Base-by-base conservation (phyloP, 2,329 filamentous ascomycete species). In the Arthrobotrys sphaeroides region DNA sequence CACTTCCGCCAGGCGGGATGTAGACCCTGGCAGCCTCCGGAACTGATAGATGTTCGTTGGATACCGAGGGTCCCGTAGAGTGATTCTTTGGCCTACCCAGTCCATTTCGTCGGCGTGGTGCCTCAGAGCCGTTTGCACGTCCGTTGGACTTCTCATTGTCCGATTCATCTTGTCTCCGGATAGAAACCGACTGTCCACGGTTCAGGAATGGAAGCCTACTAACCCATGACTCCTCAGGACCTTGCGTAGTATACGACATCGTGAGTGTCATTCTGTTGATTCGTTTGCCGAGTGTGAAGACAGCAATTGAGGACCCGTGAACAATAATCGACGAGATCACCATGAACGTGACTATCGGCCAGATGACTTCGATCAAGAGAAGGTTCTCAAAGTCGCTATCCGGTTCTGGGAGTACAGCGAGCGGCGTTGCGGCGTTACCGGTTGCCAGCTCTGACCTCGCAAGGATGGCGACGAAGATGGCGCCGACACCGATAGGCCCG, bases 141-240 rank as follows among this genome's bases (percentile, higher is more conserved):
- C 95, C 95, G 76, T 95, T 95, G 2, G 91, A 90, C 78, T 88
- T 87, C 76, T 89, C 88, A 31, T 85, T 82, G 1, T 85, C 86
- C 0, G 86, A 87, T 36, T 82, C 81, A n/a, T 92, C 91, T 0
- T 89, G 87, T 77, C 94, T 91, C 20, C 86, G 84, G 77, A 87
- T 83, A 0, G 94, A 96, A 87, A 93, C 91, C 3, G 87, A 88
- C 3, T 93, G 93, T 79, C 94, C 89, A 0, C 95, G 97, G 78
- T 92, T 91, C 33, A 91, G 89, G 53, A 89, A 86, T 3, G 95
- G 95, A 45, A 99, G 85, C 64, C 95, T 88, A 79, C 96, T 95
- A 91, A 98, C 96, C 95, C 95, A 99, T 1, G 89, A 89, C 1
- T 93, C 91, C 0, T 93, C 92, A 96, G 92, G 67, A 97, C 94